Base-by-base conservation (phyloP, 176 grass and related monocot genomes). In the Aegilops umbellulata region DNA sequence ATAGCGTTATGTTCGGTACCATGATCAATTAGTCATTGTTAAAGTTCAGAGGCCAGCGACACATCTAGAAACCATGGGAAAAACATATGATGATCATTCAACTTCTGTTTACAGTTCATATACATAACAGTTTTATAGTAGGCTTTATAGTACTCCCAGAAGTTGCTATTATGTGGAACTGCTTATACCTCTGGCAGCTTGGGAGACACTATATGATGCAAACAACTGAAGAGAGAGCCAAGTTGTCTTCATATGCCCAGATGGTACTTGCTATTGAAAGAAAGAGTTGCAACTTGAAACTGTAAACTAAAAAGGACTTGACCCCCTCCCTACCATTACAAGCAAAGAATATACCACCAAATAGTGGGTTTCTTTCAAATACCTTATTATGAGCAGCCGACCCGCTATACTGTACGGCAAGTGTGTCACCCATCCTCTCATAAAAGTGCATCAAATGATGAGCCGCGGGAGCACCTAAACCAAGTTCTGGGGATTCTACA, bases 331-430 rank as follows among this genome's bases (percentile, higher is more conserved):
- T 58, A 47, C 44, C 25, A 75, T 68, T 17, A 51, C 27, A 75
- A 75, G 14, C 24, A 75, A 75, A 51, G 7, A 47, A 29, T 51
- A 49, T 51, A 51, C 72, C 69, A 73, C 74, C 34, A 61, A 44
- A 79, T 73, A 55, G 60, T 49, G 19, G 19, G 32, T 25, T 73
- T 74, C 31, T 10, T 12, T 77, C 22, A 67, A 49, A 57, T 94
- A 98, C 95, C 95, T 98, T 98, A 81, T 98, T 95, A 86, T 98
- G 93, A 82, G 96, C 96, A 86, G 93, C 88, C 7, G 96, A 98
- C 65, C 96, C 96, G 3, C 93, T 92, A 78, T 98, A 98, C 36
- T 98, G 96, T 6, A 93, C 44, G 58, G 96, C 96, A 76, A 98
- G 93, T 2, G 90, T 95, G 78, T 98, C 96, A 16, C 96, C 96